Conservation (phyloP, 139 green algal species). For the Micractinium conductrix region DNA sequence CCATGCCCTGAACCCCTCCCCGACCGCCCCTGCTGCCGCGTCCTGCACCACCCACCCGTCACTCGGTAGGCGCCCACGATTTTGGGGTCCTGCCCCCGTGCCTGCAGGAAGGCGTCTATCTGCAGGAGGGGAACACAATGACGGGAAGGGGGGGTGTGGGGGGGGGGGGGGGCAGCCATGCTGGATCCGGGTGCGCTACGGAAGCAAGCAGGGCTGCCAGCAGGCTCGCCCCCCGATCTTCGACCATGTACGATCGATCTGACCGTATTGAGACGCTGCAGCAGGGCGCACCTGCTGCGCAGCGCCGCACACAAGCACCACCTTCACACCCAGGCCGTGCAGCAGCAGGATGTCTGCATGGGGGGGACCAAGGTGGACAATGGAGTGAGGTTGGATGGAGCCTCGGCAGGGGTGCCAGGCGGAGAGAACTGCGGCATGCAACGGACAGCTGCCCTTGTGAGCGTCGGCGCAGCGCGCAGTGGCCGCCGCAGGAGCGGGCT, state of each 20-base stretch:
- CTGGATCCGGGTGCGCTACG: not conserved
- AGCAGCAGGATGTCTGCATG: slow-evolving; percentile 87
- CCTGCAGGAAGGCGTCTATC: slow-evolving; percentile 41
- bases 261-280: not conserved
- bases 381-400: not conserved
- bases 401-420: not conserved
- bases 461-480: no score
- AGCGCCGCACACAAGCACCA: slow-evolving; percentile 90
- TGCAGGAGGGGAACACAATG: not conserved
- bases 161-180: not conserved
- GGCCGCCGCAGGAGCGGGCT: not conserved
- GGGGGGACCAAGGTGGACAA: not conserved
- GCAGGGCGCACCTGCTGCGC: slow-evolving; percentile 56
- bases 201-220: not conserved
- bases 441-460: not conserved
- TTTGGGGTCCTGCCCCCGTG: slow-evolving; percentile 44
- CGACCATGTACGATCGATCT: not conserved
- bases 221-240: not conserved
- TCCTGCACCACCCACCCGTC: slow-evolving; percentile 59
- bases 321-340: slow-evolving; percentile 85
- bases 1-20: no score
- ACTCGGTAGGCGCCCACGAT: slow-evolving; percentile 85
- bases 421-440: not conserved
- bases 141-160: not conserved
- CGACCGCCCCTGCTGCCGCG: no score